Conservation (phyloP, 129 eudicot species). For the Artemisia argyi region DNA sequence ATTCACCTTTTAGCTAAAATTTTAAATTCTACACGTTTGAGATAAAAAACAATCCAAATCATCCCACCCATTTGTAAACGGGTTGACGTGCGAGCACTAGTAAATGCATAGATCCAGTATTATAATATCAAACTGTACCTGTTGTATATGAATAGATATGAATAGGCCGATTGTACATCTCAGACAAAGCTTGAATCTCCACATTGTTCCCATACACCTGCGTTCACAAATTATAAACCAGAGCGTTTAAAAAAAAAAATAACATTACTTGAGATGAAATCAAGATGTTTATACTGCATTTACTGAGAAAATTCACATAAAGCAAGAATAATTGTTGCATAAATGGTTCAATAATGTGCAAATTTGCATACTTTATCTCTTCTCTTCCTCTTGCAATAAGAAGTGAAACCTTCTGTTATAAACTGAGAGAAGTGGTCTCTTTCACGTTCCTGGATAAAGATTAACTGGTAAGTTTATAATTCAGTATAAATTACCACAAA, state of each 20-base stretch:
- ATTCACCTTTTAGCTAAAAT: too few species aligned
- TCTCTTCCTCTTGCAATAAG: slow-evolving; percentile 97
- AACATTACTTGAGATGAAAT: too few species aligned
- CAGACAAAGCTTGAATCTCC: slow-evolving; percentile 92
- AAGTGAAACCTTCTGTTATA: slow-evolving; percentile 91
- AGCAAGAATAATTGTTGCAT: background rate
- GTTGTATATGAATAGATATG: slow-evolving; percentile 95
- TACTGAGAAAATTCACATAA: background rate
- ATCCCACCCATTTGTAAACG: too few species aligned
- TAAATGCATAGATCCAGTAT: background rate
- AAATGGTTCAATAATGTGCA: background rate
- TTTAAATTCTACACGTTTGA: too few species aligned
- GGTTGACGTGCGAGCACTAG: too few species aligned
- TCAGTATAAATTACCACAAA: background rate
- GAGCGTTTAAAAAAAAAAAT: background rate
- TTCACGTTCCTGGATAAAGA: slow-evolving; percentile 72
- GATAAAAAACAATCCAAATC: too few species aligned
- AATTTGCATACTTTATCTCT: slow-evolving; percentile 74
- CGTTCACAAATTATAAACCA: background rate
- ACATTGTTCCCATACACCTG: slow-evolving; percentile 96
- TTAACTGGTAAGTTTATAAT: slow-evolving; percentile 1
- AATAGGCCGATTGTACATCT: slow-evolving; percentile 98
- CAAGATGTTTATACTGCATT: background rate
- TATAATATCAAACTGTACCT: slow-evolving; percentile 40
- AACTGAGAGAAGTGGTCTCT: slow-evolving; percentile 99